Base-by-base conservation (phyloP, 2,329 filamentous ascomycete species). In the Beauveria australis region DNA sequence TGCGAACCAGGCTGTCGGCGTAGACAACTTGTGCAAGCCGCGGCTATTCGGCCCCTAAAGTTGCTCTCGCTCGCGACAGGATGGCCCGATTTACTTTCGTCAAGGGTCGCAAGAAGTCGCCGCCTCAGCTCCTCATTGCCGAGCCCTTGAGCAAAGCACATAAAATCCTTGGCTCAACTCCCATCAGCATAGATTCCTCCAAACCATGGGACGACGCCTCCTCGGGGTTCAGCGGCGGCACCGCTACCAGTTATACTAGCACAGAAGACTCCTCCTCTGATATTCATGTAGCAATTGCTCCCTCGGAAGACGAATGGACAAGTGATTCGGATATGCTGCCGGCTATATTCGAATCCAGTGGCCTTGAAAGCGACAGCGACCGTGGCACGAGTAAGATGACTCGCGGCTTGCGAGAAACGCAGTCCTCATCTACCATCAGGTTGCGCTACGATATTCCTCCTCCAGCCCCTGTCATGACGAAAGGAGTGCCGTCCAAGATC, bases 381-480 rank as follows among this genome's bases (percentile, higher is more conserved):
- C 77, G 30, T 43, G 22, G 22, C 24, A 24, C 37, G 22, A 49
- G 76, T 8, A 77, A 81, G 52, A 73, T 74, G 24, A 76, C 77
- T 3, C 78, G 73, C 60, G 62, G 68, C 18, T 63, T 81, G 41
- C 74, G 76, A 46, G 78, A 81, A 53, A 78, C 77, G 37, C 74
- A 76, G 51, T 85, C 82, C 2, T 78, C 74, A 43, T 83, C 81
- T 5, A 84, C 81, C n/a, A 77, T 84, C 62, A 74, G 74, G 37
- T 82, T 81, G 1, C 82, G 79, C 70, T 85, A 85, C 68, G 81
- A 85, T 70, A 78, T 83, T 62, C 83, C 81, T 1, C 82, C 82
- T 0, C 83, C 81, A 0, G 79, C 76, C 48, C 83, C 81, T 1
- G 79, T 81, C 62, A 84, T 85, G 77, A 80, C 81, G 24, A 83